phyloP scores from a whole-genome alignment of 1,284 basidiomycete species.

The Cystobasidium sp. region DNA sequence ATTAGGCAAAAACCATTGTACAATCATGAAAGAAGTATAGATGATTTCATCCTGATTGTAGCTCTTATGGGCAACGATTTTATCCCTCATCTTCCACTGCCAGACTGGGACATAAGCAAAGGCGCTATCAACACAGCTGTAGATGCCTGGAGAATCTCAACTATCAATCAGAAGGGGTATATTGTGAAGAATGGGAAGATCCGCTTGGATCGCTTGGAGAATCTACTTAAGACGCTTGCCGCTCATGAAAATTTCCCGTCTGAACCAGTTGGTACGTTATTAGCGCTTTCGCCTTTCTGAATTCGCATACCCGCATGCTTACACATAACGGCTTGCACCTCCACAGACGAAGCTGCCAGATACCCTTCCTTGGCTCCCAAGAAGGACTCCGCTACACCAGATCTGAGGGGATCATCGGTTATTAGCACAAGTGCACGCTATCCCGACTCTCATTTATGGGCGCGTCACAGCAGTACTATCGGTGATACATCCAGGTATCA shows the following conservation, averaged over 20 bases:
- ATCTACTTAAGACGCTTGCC: slow-evolving; percentile 19
- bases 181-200: slow-evolving; percentile 91
- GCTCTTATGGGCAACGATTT: slow-evolving; percentile 99
- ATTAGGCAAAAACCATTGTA: slow-evolving; percentile 69
- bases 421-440: not conserved
- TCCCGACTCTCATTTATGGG: slow-evolving; percentile 9
- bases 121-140: slow-evolving; percentile 96
- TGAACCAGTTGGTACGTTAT: not conserved
- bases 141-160: slow-evolving; percentile 90
- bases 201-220: slow-evolving; percentile 67
- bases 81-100: slow-evolving; percentile 93
- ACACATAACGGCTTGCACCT: not conserved
- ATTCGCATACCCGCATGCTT: not conserved
- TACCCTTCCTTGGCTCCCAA: slow-evolving; percentile 17
- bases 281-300: not conserved
- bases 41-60: slow-evolving; percentile 99
- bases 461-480: not conserved
- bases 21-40: slow-evolving; percentile 93
- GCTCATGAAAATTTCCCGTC: slow-evolving; percentile 14
- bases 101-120: slow-evolving; percentile 88
- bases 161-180: slow-evolving; percentile 94
- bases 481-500: not conserved
- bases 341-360: not conserved
- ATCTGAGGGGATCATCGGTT: slow-evolving; percentile 13
- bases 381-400: slow-evolving; percentile 20